Percentiles rank a stretch among this genome's conserved stretches.
Conservation (phyloP, 257 asterid genomes). For the Marsdenia floribunda region DNA sequence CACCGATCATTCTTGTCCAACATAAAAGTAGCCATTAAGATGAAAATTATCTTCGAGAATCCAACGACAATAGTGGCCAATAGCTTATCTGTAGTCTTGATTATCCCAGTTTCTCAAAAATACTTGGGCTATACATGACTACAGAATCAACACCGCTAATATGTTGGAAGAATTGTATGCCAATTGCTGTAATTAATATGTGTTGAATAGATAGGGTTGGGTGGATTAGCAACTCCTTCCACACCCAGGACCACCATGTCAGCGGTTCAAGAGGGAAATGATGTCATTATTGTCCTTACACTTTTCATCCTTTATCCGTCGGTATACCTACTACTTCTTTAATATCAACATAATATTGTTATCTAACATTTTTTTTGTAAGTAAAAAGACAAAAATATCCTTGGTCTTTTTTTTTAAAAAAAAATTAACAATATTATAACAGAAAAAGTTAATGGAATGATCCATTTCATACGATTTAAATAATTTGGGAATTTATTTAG, state of each 20-base stretch:
- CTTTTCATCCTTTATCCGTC: neutral
- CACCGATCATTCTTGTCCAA: slow-evolving; percentile 53
- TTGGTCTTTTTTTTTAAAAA: no score
- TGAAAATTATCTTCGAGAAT: slow-evolving; percentile 33
- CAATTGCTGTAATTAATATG: slow-evolving; percentile 23
- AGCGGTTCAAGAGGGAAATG: neutral
- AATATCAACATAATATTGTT: no score
- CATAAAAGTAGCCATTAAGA: slow-evolving; percentile 45
- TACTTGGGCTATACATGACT: slow-evolving; percentile 25
- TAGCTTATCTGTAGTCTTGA: slow-evolving; percentile 22
- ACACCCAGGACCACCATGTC: neutral
- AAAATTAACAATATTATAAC: no score
- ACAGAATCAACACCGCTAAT: slow-evolving; percentile 25
- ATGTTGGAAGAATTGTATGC: slow-evolving; percentile 30
- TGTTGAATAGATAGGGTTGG: slow-evolving; percentile 23
- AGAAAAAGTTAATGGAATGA: no score
- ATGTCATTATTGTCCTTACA: slow-evolving; percentile 1
- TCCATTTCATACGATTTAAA: no score
- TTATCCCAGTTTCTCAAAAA: slow-evolving; percentile 28
- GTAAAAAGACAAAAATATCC: no score
- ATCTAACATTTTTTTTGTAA: no score
- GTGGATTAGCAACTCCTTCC: slow-evolving; percentile 24
- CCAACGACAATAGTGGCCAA: slow-evolving; percentile 60
- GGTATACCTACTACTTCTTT: slow-evolving; percentile 23
- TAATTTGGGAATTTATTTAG: no score